Evolutionary conservation across 257 asterid genomes (phyloP).

Genomic region (Ilex asprella): DNA sequence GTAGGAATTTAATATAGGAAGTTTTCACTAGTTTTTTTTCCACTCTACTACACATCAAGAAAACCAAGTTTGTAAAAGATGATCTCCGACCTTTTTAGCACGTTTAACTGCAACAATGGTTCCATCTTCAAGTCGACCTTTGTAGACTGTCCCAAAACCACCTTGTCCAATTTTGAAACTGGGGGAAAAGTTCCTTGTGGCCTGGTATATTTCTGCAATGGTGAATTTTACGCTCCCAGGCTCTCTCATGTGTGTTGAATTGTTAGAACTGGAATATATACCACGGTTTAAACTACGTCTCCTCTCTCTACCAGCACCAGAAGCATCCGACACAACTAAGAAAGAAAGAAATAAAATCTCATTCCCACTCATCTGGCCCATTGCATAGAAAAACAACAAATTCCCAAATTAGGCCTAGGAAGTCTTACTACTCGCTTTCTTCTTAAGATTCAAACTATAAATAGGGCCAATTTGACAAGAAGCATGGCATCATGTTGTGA

Average conservation of each 20-base stretch:
- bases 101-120: slow-evolving; percentile 85
- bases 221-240: slow-evolving; percentile 53
- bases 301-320: slow-evolving; percentile 39
- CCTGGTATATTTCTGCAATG: slow-evolving; percentile 63
- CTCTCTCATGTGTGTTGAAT: slow-evolving; percentile 37
- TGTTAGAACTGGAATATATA: slow-evolving; percentile 48
- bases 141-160: slow-evolving; percentile 95
- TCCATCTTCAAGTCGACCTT: slow-evolving; percentile 68
- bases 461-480: neutral
- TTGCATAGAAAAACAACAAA: neutral
- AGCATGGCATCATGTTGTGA: neutral
- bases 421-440: neutral
- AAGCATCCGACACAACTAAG: slow-evolving; percentile 35
- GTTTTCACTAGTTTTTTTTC: too few relatives aligned
- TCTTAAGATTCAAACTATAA: too few relatives aligned
- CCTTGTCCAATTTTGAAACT: slow-evolving; percentile 87
- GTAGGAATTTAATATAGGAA: too few relatives aligned
- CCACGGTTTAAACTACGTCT: slow-evolving; percentile 36
- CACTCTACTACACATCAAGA: neutral
- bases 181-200: slow-evolving; percentile 78
- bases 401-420: too few relatives aligned
- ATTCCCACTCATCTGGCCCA: slow-evolving; percentile 3
- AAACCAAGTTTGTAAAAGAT: neutral
- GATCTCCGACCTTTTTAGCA: slow-evolving; percentile 62
- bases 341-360: slow-evolving; percentile 9